Evolutionary conservation across 306 rosid species (phyloP), one percentile per base, ranked within the genome.

Genomic region (Spatholobus suberectus): DNA sequence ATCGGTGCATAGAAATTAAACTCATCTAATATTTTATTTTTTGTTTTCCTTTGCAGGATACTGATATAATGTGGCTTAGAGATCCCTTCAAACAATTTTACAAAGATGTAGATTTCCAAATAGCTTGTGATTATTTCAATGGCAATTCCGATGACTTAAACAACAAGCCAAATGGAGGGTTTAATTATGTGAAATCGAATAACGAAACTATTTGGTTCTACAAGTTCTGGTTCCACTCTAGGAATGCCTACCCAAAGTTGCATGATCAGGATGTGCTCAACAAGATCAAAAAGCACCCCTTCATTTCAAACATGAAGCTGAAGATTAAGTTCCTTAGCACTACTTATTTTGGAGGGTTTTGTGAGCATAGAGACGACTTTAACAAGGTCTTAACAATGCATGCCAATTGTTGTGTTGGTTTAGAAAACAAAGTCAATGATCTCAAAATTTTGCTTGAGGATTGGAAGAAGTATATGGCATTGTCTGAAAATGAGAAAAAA

Each of bases 191-290:
- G 24, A 89, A 65, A 75, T 93, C 99, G 0, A 95, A 90, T 49
- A 4, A 2, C 0, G 62, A 85, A 46, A 92, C 98, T 0, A 83
- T 89, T 49, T 27, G 81, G 74, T 92, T 95, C 79, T 95, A 92
- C 77, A 87, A 90, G 81, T 91, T 86, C 73, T 95, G 99, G 99
- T 83, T 88, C 68, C 15, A 51, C 3, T 89, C 97, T 0, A 89
- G 93, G 67, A 0, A 8, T 21, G 12, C 29, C 0, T 82, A 88
- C 75, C 92, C 97, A 4, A 38, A 40, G 0, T 0, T 46, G 21
- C 94, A 95, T 67, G 98, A 95, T n/a, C 99, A 95, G 81, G 97
- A 93, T 35, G 98, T 93, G 41, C 87, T 95, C 3, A 91, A 93
- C 63, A 59, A 58, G 87, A 92, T 95, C 66, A 91, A 93, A 63